phyloP scores from a whole-genome alignment of 352 stramenopile species.

The Peronospora belbahrii region DNA sequence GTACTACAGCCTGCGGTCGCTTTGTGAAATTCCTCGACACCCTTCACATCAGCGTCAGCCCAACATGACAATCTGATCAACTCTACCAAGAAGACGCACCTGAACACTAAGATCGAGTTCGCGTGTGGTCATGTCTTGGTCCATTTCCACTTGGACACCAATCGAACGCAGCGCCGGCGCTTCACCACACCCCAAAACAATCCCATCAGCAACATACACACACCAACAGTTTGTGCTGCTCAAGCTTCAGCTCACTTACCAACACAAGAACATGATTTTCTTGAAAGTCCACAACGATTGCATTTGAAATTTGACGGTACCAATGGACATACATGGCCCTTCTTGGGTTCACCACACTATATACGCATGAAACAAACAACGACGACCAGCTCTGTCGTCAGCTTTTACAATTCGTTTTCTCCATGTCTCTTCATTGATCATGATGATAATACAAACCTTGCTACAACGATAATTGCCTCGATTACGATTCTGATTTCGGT shows the following conservation, averaged over 20 bases:
- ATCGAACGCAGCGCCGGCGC: conserved; percentile 57
- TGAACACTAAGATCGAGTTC: conserved; percentile 67
- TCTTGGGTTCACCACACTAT: conserved; percentile 80
- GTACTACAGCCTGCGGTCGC: conserved; percentile 40
- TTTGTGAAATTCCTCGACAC: conserved; percentile 67
- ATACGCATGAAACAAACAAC: neutral
- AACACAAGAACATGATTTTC: conserved; percentile 67
- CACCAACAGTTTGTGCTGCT: neutral
- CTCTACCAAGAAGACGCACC: conserved; percentile 18
- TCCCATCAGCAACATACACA: conserved; percentile 2
- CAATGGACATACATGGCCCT: conserved; percentile 77
- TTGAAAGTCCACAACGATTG: conserved; percentile 57
- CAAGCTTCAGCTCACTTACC: conserved; percentile 26
- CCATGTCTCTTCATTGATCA: neutral
- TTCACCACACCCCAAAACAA: conserved; percentile 6
- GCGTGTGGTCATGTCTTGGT: conserved; percentile 76
- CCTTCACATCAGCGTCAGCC: conserved; percentile 25
- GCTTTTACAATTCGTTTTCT: too few relatives aligned
- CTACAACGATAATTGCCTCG: conserved; percentile 84
- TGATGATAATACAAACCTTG: conserved; percentile 41
- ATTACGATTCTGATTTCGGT: conserved; percentile 71
- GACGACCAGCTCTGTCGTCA: neutral
- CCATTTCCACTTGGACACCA: conserved; percentile 69
- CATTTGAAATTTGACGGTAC: conserved; percentile 82
- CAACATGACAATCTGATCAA: neutral